A percentile compares a stretch with the other conserved stretches of the same genome.
phyloP scores from a whole-genome alignment of 192 early-diverging fungal species.

The Backusella liffmaniae region DNA sequence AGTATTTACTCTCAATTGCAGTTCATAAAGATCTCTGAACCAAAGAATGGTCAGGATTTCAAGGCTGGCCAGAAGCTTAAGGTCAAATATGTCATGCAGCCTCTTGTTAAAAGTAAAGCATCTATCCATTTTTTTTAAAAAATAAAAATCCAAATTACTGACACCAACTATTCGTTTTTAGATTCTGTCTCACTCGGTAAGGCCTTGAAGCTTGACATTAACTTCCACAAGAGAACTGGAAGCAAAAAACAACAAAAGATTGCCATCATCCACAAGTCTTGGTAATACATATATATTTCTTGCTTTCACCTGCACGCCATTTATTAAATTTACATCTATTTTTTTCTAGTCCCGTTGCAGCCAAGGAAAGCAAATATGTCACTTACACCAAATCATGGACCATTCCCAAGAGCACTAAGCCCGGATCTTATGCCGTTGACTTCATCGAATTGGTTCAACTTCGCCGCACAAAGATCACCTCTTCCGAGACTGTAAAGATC shows the following conservation, averaged over 20 bases:
- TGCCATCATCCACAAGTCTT: constrained; percentile 13
- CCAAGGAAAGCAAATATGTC: constrained; percentile 30
- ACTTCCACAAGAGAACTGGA: constrained; percentile 34
- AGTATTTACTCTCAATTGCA: constrained; percentile 34
- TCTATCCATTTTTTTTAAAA: background rate
- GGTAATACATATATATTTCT: constrained; percentile 1
- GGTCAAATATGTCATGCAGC: constrained; percentile 37
- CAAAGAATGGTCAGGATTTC: constrained; percentile 24
- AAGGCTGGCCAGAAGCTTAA: constrained; percentile 25
- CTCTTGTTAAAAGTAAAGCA: constrained; percentile 28
- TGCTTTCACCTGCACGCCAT: background rate
- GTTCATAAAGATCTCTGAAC: constrained; percentile 34
- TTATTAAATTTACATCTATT: background rate
- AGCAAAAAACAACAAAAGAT: constrained; percentile 23
- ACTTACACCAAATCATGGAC: constrained; percentile 32
- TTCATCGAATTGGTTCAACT: constrained; percentile 26
- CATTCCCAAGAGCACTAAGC: constrained; percentile 28
- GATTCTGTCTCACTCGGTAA: constrained; percentile 27
- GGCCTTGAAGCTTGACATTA: constrained; percentile 26
- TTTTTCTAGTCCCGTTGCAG: constrained; percentile 32
- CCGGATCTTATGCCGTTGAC: constrained; percentile 39
- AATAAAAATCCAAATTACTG: no score
- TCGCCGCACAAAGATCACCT: constrained; percentile 18
- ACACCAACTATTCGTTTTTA: background rate
- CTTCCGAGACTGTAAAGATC: constrained; percentile 33